phyloP scores from a whole-genome alignment of 2,329 filamentous ascomycete species.

The Nemania sp. region DNA sequence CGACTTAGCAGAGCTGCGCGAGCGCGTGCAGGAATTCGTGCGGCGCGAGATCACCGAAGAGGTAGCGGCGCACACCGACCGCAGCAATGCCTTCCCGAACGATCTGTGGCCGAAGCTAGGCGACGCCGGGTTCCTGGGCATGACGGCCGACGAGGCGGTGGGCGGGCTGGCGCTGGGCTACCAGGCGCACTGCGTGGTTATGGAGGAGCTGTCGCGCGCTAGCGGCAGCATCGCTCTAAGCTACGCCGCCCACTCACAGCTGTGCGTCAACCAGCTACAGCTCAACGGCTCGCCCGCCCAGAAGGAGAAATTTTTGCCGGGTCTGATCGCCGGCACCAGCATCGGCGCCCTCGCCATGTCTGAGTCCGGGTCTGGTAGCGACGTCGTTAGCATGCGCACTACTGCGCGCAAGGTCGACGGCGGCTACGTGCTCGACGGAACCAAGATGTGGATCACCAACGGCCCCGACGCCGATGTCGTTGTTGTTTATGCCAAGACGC shows the following conservation, averaged over 20 bases:
- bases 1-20: slow-evolving; percentile 79
- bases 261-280: slow-evolving; percentile 95
- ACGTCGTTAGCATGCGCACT: slow-evolving; percentile 95
- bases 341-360: slow-evolving; percentile 94
- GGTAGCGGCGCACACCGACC: slow-evolving; percentile 81
- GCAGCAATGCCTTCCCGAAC: slow-evolving; percentile 81
- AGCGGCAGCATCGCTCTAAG: slow-evolving; percentile 83
- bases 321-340: slow-evolving; percentile 75
- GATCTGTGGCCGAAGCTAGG: slow-evolving; percentile 95
- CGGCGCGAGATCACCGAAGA: slow-evolving; percentile 84
- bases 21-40: slow-evolving; percentile 85
- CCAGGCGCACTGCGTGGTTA: slow-evolving; percentile 91
- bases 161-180: slow-evolving; percentile 92
- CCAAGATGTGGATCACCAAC: slow-evolving; percentile 99
- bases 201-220: slow-evolving; percentile 92
- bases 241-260: slow-evolving; percentile 93
- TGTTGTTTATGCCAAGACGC: slow-evolving; percentile 96
- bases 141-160: slow-evolving; percentile 90
- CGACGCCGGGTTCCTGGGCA: slow-evolving; percentile 86
- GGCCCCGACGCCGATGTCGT: slow-evolving; percentile 91
- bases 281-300: slow-evolving; percentile 81
- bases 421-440: slow-evolving; percentile 83
- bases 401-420: slow-evolving; percentile 79
- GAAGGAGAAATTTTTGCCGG: slow-evolving; percentile 79
- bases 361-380: slow-evolving; percentile 85